A percentile compares a stretch with the other conserved stretches of the same genome.
phyloP scores from a whole-genome alignment of 768 basidiomycete species.

The Lepiota venenata region DNA sequence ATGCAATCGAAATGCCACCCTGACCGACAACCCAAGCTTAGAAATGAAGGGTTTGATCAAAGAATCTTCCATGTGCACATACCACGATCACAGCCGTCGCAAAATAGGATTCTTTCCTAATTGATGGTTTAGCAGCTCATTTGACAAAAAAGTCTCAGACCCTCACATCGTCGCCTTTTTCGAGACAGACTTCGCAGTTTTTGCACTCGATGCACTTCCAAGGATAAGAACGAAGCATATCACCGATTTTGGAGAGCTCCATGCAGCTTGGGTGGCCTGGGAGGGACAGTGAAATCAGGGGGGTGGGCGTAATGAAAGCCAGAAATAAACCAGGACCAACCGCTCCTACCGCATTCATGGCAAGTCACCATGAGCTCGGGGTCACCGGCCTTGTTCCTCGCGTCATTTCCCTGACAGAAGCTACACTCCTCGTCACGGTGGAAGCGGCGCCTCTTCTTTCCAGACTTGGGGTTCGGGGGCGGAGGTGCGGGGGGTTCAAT shows the following conservation, averaged over 20 bases:
- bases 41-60: conserved; percentile 9
- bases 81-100: conserved; percentile 94
- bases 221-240: conserved; percentile 63
- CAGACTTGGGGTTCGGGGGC: conserved; percentile 29
- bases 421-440: conserved; percentile 67
- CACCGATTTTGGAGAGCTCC: conserved; percentile 52
- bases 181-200: conserved; percentile 80
- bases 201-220: conserved; percentile 95
- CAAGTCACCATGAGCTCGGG: conserved; percentile 77
- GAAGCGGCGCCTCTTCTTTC: conserved; percentile 41
- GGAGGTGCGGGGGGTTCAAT: conserved; percentile 33
- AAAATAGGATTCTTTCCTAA: conserved; percentile 81
- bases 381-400: conserved; percentile 49
- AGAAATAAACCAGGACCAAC: conserved; percentile 34
- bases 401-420: conserved; percentile 70
- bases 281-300: conserved; percentile 11
- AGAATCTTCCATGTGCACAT: conserved; percentile 14
- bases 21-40: conserved; percentile 20
- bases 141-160: conserved; percentile 5
- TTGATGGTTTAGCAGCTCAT: conserved; percentile 12
- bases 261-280: conserved; percentile 89
- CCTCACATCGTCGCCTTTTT: conserved; percentile 89
- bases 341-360: conserved; percentile 78
- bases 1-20: conserved; percentile 89
- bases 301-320: conserved; percentile 7